These are phyloP conservation scores for Aspergillus fischeri DNA, from an alignment of 2,329 filamentous ascomycete species.

Conservation along the genomic window DNA sequence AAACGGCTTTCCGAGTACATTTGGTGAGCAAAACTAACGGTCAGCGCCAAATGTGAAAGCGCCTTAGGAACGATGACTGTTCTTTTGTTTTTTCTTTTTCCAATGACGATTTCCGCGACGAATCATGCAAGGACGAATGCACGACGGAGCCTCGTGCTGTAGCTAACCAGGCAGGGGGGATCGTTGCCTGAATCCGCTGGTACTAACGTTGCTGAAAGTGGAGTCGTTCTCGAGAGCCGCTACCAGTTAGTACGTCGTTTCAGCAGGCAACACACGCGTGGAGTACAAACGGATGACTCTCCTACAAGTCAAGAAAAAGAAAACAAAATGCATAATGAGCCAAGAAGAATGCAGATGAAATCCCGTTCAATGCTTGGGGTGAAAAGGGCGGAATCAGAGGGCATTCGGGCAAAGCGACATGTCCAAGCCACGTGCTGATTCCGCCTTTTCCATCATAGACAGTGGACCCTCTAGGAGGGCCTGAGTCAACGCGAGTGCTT, in stretches of 20 bases:
- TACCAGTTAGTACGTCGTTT: not conserved
- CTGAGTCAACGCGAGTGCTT: not conserved
- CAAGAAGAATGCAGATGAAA: not conserved
- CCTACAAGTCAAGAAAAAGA: not conserved
- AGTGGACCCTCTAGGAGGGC: not conserved
- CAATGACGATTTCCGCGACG: not conserved
- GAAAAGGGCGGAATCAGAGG: not conserved
- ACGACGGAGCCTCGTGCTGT: not conserved
- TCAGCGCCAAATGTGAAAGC: not conserved
- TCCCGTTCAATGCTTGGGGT: not conserved
- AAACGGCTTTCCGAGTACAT: not conserved
- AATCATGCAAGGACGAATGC: not conserved
- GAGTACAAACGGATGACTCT: not conserved
- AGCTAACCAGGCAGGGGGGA: not conserved
- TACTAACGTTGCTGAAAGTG: not conserved
- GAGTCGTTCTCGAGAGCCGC: not conserved
- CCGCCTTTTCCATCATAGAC: not conserved
- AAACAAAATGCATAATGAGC: not conserved
- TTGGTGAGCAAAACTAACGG: not conserved
- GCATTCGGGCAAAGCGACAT: not conserved
- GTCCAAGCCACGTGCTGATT: constrained; percentile 1
- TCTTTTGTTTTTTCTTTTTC: not conserved
- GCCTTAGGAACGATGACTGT: not conserved
- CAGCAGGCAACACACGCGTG: not conserved
- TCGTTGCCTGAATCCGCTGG: not conserved